phyloP scores from a whole-genome alignment of 345 rosid genomes.

The Ailanthus altissimus region DNA sequence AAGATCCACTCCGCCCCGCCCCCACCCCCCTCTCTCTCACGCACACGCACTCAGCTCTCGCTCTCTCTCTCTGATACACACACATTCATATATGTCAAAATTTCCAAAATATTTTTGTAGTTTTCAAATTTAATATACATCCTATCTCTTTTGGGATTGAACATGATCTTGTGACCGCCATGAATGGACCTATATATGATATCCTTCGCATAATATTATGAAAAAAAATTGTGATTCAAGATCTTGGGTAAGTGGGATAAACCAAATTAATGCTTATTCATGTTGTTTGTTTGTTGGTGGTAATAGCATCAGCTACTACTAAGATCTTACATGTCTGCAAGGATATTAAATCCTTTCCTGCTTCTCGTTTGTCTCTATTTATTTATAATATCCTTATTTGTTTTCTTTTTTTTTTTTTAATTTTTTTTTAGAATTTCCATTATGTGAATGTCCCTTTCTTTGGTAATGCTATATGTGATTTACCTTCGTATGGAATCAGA shows the following conservation, averaged over 20 bases:
- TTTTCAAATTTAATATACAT: constrained; percentile 10
- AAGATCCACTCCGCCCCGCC: no score
- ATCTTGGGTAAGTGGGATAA: constrained; percentile 29
- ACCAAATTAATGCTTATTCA: constrained; percentile 27
- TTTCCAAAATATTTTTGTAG: neutral
- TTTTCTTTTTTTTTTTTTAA: neutral
- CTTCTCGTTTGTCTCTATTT: constrained; percentile 22
- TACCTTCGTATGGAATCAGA: constrained; percentile 32
- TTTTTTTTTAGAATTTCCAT: constrained; percentile 9
- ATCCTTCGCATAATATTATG: neutral
- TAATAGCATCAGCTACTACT: constrained; percentile 16
- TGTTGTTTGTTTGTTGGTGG: constrained; percentile 23
- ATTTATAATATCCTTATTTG: neutral
- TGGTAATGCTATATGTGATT: constrained; percentile 27
- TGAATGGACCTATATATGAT: constrained; percentile 22
- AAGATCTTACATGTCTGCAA: constrained; percentile 17
- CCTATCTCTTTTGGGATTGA: constrained; percentile 30
- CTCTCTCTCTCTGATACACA: constrained; percentile 16
- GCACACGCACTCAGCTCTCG: no score
- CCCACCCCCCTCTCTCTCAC: neutral
- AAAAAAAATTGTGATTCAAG: constrained; percentile 23
- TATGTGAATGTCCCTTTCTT: constrained; percentile 32
- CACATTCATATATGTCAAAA: neutral
- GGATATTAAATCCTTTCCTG: constrained; percentile 3
- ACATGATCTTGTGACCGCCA: constrained; percentile 34